Base-by-base conservation (phyloP, 441 rosid species). In the Pelargonium cotyledonis region DNA sequence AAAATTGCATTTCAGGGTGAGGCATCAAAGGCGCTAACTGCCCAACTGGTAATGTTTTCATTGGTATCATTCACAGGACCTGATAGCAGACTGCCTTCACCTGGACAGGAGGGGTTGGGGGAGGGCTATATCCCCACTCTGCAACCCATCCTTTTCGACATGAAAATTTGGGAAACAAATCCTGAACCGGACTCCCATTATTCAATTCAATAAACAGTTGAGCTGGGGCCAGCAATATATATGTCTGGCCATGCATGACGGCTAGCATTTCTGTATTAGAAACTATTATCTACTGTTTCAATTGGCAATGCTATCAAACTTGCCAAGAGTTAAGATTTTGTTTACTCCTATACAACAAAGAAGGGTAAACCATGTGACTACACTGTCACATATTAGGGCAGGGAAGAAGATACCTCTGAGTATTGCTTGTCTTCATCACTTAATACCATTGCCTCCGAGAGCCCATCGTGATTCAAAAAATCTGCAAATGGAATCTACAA, bases 401-500 rank as follows among this genome's bases (percentile, higher is more conserved):
- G 26, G 46, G 41, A 57, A 77, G 70, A 71, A 65, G 16, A 75
- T 73, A 90, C 98, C 97, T 91, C 94, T 5, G 95, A 85, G 53
- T 83, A 68, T 76, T 78, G 83, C 8, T 82, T 82, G 61, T 82
- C 83, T 68, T 93, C 97, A 68, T 93, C 88, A 75, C 73, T 82
- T 69, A 82, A n/a, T 66, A 89, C 76, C 67, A 86, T 67, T 78
- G 96, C 88, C 75, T 90, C 70, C 66, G 96, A 85, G 79, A 70
- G 67, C 68, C 89, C 91, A 77, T 86, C 85, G 69, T 93, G 97
- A 79, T 93, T 93, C 75, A 88, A 55, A 77, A 90, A 93, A 80
- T 93, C 98, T 81, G 96, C 93, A 84, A 93, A 88, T 5, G 96
- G 98, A 76, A 93, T 86, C 97, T 90, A 82, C 38, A 77, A 67